Conservation (phyloP, 2,329 filamentous ascomycete species). For the Daldinia sp. region DNA sequence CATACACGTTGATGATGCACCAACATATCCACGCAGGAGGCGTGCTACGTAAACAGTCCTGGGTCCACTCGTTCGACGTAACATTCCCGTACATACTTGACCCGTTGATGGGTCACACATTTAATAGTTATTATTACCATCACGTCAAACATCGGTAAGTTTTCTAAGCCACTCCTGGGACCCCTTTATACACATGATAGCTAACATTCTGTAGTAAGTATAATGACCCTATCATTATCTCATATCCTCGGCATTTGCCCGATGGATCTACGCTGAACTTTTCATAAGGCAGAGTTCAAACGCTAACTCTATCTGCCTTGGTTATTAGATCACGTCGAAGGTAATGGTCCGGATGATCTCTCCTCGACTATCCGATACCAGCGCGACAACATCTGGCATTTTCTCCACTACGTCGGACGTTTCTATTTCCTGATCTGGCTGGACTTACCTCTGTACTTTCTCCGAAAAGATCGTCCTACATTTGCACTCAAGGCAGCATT, state of each 20-base stretch:
- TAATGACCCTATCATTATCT: background rate
- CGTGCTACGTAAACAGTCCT: slow-evolving; percentile 66
- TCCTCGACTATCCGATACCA: slow-evolving; percentile 83
- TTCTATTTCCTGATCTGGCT: slow-evolving; percentile 81
- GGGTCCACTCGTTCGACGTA: slow-evolving; percentile 65
- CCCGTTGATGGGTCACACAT: slow-evolving; percentile 84
- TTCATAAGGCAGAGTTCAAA: background rate
- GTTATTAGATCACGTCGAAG: slow-evolving; percentile 75
- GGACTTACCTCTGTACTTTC: slow-evolving; percentile 80
- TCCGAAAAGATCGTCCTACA: slow-evolving; percentile 68
- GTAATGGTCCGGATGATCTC: slow-evolving; percentile 81
- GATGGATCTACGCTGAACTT: background rate
- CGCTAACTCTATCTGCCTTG: slow-evolving; percentile 1
- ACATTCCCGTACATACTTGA: slow-evolving; percentile 80
- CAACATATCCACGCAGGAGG: slow-evolving; percentile 86
- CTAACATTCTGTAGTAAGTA: slow-evolving; percentile 9
- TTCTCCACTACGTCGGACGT: slow-evolving; percentile 77
- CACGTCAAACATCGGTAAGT: slow-evolving; percentile 78
- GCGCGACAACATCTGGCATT: slow-evolving; percentile 74
- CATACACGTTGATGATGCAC: slow-evolving; percentile 85
- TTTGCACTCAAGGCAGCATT: slow-evolving; percentile 67
- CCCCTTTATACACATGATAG: background rate
- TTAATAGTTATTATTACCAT: slow-evolving; percentile 88
- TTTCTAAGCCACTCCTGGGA: background rate
- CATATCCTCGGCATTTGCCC: background rate